A percentile compares a stretch with the other conserved stretches of the same genome.
phyloP scores from a whole-genome alignment of 2,329 filamentous ascomycete genomes.

The Aspergillus sp. region DNA sequence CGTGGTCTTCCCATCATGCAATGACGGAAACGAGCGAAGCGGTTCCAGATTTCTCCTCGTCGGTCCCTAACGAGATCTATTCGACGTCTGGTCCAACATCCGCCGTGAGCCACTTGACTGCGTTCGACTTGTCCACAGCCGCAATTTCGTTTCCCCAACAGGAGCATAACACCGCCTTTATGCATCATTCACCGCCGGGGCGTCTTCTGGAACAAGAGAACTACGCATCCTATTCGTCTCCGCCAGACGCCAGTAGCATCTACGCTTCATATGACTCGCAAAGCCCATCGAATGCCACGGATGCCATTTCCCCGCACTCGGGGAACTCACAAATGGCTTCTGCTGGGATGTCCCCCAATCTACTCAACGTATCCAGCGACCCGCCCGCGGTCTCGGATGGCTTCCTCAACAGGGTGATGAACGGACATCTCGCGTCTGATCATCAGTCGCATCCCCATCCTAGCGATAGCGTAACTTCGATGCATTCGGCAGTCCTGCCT shows the following conservation, averaged over 20 bases:
- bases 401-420: conserved; percentile 11
- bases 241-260: neutral
- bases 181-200: conserved; percentile 8
- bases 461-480: neutral
- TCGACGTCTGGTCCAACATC: conserved; percentile 22
- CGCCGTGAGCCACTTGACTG: conserved; percentile 22
- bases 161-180: conserved; percentile 33
- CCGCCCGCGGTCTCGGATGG: conserved; percentile 8
- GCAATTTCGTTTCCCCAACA: conserved; percentile 35
- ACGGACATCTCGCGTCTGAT: conserved; percentile 5
- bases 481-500: neutral
- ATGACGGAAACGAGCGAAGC: conserved; percentile 14
- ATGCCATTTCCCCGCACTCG: conserved; percentile 9
- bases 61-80: conserved; percentile 19
- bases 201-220: neutral
- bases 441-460: neutral
- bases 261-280: conserved; percentile 5
- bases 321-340: conserved; percentile 8
- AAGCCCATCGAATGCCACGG: conserved; percentile 7
- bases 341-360: neutral
- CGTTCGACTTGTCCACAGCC: conserved; percentile 30
- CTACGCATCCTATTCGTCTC: conserved; percentile 1
- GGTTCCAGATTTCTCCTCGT: conserved; percentile 17
- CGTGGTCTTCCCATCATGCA: conserved; percentile 19
- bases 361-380: neutral